These are phyloP conservation scores for Cladorrhinum sp. DNA, from an alignment of 2,329 filamentous ascomycete genomes.

Conservation along the genomic window DNA sequence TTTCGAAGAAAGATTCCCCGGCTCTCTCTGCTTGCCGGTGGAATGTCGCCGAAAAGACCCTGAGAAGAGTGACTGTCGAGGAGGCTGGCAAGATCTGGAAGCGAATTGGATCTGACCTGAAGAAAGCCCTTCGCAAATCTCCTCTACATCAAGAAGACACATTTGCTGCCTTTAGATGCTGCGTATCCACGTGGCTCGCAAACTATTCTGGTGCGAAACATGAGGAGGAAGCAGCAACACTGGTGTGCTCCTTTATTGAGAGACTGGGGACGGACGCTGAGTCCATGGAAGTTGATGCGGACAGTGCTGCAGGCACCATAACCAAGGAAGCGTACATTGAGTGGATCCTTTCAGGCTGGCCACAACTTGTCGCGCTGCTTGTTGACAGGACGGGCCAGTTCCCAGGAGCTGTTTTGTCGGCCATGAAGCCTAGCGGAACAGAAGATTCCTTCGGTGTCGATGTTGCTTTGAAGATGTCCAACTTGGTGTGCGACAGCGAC, in stretches of 20 bases:
- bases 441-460: constrained; percentile 9
- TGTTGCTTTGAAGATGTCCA: constrained; percentile 4
- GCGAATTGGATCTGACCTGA: constrained; percentile 25
- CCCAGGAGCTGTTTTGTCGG: constrained; percentile 15
- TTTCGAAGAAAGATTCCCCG: constrained; percentile 19
- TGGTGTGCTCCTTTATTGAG: constrained; percentile 29
- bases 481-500: constrained; percentile 20
- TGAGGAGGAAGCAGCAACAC: constrained; percentile 28
- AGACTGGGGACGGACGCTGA: constrained; percentile 23
- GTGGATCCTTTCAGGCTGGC: constrained; percentile 24
- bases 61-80: constrained; percentile 28
- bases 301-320: background rate
- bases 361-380: constrained; percentile 21
- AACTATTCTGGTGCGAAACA: constrained; percentile 25
- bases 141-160: constrained; percentile 20
- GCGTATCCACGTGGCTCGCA: constrained; percentile 31
- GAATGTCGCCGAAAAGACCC: constrained; percentile 27
- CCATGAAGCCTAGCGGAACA: background rate
- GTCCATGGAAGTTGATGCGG: background rate
- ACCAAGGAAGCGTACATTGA: constrained; percentile 16
- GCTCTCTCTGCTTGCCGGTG: constrained; percentile 23
- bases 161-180: constrained; percentile 33
- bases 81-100: constrained; percentile 30
- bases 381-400: constrained; percentile 15
- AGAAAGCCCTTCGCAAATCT: constrained; percentile 25